Base-by-base conservation (phyloP, 1,284 basidiomycete species). In the Cryptococcus sp. region DNA sequence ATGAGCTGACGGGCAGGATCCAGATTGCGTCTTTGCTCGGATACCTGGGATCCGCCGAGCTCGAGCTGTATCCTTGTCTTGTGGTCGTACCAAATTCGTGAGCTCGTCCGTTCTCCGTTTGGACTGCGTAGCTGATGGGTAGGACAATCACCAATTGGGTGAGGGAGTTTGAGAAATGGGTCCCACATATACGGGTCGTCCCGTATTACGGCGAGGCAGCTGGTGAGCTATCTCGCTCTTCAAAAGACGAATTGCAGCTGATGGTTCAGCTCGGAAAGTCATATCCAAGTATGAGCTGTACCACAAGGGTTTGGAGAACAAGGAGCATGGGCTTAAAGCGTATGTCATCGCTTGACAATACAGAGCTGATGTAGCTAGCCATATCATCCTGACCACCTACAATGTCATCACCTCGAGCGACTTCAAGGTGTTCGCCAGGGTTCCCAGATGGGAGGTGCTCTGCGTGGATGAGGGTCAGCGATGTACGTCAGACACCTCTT, bases 391-490 rank as follows among this genome's bases (percentile, higher is more conserved):
- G 33, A 87, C 90, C 0, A 94, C 92, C 0, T 97, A 93, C 65
- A 91, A 97, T 57, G 80, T 82, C 26, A 71, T 90, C 48, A 82
- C 78, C 2, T 81, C 78, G 52, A 79, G 76, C 58, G 89, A 91
- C 47, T 87, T 87, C 60, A 68, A 79, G 0, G 80, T 92, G 10
- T 92, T 97, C 76, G 85, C 82, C 63, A 78, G 74, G 37, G 80
- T 86, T 25, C 83, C 82, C n/a, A 78, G 88, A 42, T 98, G 93
- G 94, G 93, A 97, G 73, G 79, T 84, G 14, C 74, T 97, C 19
- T 79, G 95, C 21, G 82, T 97, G 6, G 93, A 97, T 61, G 93
- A 97, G 72, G 94, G 91, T 9, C 92, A 94, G 71, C 78, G 88
- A 55, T 75, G 88, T 91, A 67, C 76, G 85, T 78, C 3, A n/a